phyloP scores from a whole-genome alignment of 352 stramenopile genomes.

The Pythium diclinum region DNA sequence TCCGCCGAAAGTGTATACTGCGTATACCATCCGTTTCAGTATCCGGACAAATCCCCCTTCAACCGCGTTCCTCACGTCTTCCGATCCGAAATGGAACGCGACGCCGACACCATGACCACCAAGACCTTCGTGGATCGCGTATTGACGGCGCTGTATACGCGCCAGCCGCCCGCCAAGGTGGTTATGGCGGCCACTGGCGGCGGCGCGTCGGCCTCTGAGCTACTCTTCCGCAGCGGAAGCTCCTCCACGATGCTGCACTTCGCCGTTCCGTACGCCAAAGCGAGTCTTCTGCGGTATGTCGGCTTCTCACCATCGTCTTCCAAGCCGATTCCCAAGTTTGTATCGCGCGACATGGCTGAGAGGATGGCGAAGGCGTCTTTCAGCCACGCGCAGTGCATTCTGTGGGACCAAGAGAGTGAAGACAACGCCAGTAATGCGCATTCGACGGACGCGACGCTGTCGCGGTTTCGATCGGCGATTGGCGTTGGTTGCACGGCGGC shows the following conservation, averaged over 20 bases:
- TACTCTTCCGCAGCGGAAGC: slow-evolving; percentile 52
- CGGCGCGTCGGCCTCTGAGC: slow-evolving; percentile 38
- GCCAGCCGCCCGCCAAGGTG: slow-evolving; percentile 50
- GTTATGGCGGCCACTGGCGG: slow-evolving; percentile 57
- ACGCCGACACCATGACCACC: background rate
- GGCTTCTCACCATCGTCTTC: background rate
- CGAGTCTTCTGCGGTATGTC: slow-evolving; percentile 55
- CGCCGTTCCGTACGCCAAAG: slow-evolving; percentile 59
- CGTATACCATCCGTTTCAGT: slow-evolving; percentile 5
- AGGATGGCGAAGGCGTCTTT: slow-evolving; percentile 61
- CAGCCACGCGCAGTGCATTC: slow-evolving; percentile 40
- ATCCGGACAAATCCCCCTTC: slow-evolving; percentile 13
- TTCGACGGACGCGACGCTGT: slow-evolving; percentile 29
- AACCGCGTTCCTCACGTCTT: background rate
- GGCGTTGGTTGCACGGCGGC: slow-evolving; percentile 74
- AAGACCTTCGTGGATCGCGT: slow-evolving; percentile 38
- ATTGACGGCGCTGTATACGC: slow-evolving; percentile 53
- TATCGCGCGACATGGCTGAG: slow-evolving; percentile 55
- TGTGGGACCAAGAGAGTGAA: slow-evolving; percentile 32
- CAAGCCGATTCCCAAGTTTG: slow-evolving; percentile 37
- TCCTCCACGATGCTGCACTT: slow-evolving; percentile 76
- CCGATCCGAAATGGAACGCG: background rate
- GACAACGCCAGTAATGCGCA: slow-evolving; percentile 20
- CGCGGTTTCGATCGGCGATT: slow-evolving; percentile 37
- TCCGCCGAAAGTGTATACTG: background rate